Evolutionary conservation across 2,329 filamentous ascomycete species (phyloP).

Genomic region (Fusarium pseudograminearum): DNA sequence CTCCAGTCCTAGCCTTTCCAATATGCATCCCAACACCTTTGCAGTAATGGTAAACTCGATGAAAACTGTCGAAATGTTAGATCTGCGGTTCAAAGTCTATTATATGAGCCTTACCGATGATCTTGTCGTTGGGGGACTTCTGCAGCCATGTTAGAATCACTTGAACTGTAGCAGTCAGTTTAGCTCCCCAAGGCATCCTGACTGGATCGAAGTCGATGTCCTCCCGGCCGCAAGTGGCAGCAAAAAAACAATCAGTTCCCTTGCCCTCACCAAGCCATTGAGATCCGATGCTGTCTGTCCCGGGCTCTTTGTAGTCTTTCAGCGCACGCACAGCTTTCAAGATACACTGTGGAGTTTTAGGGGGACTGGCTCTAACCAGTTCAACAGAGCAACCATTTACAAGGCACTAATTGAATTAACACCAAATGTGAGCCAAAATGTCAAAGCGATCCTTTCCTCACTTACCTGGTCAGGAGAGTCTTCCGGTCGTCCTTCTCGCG

Average conservation of each 20-base stretch:
- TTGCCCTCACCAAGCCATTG: not conserved
- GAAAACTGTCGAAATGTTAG: not conserved
- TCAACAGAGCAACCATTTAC: not conserved
- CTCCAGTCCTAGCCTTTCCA: not conserved
- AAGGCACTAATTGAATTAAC: not conserved
- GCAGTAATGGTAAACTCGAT: not conserved
- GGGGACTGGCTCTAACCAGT: not conserved
- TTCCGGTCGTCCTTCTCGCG: not conserved
- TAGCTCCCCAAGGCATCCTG: not conserved
- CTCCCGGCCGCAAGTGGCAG: not conserved
- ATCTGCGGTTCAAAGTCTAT: not conserved
- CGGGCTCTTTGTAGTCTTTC: not conserved
- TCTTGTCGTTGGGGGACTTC: not conserved
- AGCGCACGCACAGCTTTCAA: not conserved
- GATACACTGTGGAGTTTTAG: not conserved
- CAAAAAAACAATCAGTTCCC: not conserved
- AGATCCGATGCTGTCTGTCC: not conserved
- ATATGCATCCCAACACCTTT: not conserved
- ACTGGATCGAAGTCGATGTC: not conserved
- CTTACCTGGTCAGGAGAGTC: not conserved
- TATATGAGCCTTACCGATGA: not conserved
- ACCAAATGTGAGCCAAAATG: rapidly evolving
- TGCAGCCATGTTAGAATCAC: not conserved
- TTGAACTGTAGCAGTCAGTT: not conserved
- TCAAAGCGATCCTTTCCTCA: not conserved